Evolutionary conservation across 768 basidiomycete genomes (phyloP).

Genomic region (Calocera viscosa): DNA sequence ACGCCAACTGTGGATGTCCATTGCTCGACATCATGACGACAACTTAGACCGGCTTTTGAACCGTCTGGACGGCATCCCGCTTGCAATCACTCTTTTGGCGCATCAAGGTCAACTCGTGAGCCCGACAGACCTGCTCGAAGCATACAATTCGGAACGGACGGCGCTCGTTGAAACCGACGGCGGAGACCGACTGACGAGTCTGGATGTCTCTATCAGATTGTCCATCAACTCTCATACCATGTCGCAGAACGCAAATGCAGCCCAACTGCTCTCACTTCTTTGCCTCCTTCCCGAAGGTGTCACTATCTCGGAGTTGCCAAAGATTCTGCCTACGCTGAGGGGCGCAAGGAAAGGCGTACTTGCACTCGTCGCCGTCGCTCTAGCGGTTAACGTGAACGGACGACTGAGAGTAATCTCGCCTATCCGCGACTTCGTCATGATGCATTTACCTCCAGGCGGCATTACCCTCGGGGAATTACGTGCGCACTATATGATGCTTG

Average conservation of each 20-base stretch:
- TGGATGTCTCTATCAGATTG: conserved; percentile 20
- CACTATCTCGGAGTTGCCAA: neutral
- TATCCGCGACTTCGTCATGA: neutral
- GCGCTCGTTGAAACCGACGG: neutral
- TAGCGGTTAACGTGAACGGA: neutral
- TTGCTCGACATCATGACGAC: conserved; percentile 16
- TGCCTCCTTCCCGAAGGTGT: conserved; percentile 24
- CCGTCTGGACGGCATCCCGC: neutral
- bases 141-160: neutral
- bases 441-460: neutral
- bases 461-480: neutral
- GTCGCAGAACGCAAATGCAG: conserved; percentile 18
- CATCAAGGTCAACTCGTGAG: neutral
- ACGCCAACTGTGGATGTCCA: conserved; percentile 22
- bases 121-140: neutral
- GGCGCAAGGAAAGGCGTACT: neutral
- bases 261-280: conserved; percentile 20
- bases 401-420: neutral
- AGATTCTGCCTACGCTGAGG: neutral
- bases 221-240: conserved; percentile 20
- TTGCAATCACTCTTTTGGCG: neutral
- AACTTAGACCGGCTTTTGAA: conserved; percentile 3
- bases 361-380: neutral
- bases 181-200: conserved; percentile 15
- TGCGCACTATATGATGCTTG: neutral